Evolutionary conservation across 169 alveolate genomes (phyloP).

Genomic region (Plasmodium adleri): DNA sequence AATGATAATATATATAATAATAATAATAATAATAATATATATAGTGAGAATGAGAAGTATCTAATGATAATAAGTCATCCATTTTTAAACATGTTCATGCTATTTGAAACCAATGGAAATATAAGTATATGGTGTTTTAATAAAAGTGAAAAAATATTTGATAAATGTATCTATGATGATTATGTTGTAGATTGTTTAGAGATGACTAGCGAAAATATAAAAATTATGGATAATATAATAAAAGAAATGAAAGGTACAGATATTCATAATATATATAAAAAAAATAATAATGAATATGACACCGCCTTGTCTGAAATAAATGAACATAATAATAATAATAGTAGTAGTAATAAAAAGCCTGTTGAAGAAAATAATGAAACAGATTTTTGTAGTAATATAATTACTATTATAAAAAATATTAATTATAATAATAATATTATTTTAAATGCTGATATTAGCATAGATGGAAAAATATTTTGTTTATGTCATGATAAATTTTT

Average conservation of each 20-base stretch:
- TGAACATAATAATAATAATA: background rate
- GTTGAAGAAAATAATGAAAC: slow-evolving; percentile 1
- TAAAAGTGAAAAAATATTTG: slow-evolving; percentile 34
- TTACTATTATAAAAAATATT: slow-evolving; percentile 29
- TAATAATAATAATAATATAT: background rate
- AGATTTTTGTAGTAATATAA: too few relatives aligned
- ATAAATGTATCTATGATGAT: slow-evolving; percentile 14
- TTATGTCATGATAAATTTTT: slow-evolving; percentile 46
- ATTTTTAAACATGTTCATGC: slow-evolving; percentile 27
- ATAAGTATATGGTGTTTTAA: slow-evolving; percentile 43
- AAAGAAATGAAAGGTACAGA: background rate
- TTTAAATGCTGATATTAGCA: slow-evolving; percentile 34
- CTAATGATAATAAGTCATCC: slow-evolving; percentile 40
- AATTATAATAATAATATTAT: slow-evolving; percentile 38
- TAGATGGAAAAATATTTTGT: slow-evolving; percentile 48
- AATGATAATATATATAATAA: too few relatives aligned
- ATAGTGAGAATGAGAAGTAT: slow-evolving; percentile 5
- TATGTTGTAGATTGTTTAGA: slow-evolving; percentile 24
- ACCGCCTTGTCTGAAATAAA: background rate
- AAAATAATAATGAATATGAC: background rate
- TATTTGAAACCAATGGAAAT: slow-evolving; percentile 17
- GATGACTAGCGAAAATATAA: background rate
- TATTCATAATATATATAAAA: slow-evolving; percentile 2
- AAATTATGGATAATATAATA: too few relatives aligned
- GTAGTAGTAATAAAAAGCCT: background rate